Percentiles rank a stretch among this genome's conserved stretches.
Conservation (phyloP, 352 stramenopile species). For the Globisporangium spinosum region DNA sequence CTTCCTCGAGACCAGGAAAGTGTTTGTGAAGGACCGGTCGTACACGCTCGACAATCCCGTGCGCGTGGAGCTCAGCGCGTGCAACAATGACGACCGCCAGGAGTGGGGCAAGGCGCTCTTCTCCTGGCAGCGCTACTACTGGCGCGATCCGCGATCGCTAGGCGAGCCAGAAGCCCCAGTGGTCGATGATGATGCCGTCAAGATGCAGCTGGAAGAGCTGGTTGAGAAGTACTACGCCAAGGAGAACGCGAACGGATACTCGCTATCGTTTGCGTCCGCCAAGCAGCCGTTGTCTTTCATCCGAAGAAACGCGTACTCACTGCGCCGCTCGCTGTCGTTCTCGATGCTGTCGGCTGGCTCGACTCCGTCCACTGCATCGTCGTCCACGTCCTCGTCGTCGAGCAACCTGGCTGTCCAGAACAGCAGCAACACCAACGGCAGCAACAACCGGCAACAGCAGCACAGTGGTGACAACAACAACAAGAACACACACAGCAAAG, state of each 20-base stretch:
- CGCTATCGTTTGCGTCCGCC: conserved; percentile 47
- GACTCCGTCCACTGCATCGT: conserved; percentile 33
- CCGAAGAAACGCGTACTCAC: conserved; percentile 56
- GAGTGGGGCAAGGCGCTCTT: conserved; percentile 85
- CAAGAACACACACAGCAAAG: conserved; percentile 21
- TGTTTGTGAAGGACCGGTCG: conserved; percentile 82
- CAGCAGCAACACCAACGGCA: background rate
- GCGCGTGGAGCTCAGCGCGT: conserved; percentile 65
- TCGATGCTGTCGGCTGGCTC: conserved; percentile 44
- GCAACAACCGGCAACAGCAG: background rate
- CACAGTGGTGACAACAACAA: conserved; percentile 21
- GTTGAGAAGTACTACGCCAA: conserved; percentile 36
- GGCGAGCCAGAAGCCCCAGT: conserved; percentile 6
- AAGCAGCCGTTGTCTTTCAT: conserved; percentile 75
- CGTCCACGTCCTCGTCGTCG: conserved; percentile 29
- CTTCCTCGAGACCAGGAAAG: conserved; percentile 77
- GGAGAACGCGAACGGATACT: conserved; percentile 25
- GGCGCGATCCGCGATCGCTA: conserved; percentile 48
- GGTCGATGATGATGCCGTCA: conserved; percentile 21
- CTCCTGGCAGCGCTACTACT: conserved; percentile 87
- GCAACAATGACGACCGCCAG: conserved; percentile 61
- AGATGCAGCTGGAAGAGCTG: conserved; percentile 46
- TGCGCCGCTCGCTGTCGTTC: conserved; percentile 60
- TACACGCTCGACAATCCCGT: conserved; percentile 68
- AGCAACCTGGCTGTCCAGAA: conserved; percentile 20